phyloP scores from a whole-genome alignment of 805 yeast genomes.

The Metschnikowia gelsemii region DNA sequence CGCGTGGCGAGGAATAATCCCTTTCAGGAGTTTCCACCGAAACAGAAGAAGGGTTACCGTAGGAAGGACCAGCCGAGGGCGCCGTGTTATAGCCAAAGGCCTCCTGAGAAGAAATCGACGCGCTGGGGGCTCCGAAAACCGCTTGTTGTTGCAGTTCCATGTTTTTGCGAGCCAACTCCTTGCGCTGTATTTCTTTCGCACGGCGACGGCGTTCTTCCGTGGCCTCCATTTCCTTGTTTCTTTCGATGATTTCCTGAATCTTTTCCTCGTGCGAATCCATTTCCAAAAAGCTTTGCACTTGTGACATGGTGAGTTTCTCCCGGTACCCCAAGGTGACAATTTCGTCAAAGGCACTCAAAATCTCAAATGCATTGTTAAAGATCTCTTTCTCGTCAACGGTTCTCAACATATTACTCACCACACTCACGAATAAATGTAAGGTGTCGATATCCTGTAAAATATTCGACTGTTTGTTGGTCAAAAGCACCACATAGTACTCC shows the following conservation, averaged over 20 bases:
- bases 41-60: slow-evolving; percentile 9
- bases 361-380: slow-evolving; percentile 80
- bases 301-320: slow-evolving; percentile 78
- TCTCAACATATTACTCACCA: slow-evolving; percentile 72
- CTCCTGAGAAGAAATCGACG: slow-evolving; percentile 6
- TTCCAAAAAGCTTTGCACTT: slow-evolving; percentile 84
- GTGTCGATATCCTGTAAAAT: slow-evolving; percentile 94
- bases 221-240: slow-evolving; percentile 95
- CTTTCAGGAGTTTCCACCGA: slow-evolving; percentile 32
- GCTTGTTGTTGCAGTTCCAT: slow-evolving; percentile 43
- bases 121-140: slow-evolving; percentile 8
- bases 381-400: slow-evolving; percentile 79
- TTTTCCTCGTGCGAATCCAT: slow-evolving; percentile 99
- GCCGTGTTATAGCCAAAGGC: slow-evolving; percentile 18
- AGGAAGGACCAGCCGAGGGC: slow-evolving; percentile 18
- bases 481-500: slow-evolving; percentile 83
- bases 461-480: slow-evolving; percentile 88
- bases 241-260: slow-evolving; percentile 95
- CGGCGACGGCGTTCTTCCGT: slow-evolving; percentile 94
- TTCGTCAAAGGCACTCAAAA: slow-evolving; percentile 91
- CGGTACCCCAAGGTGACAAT: slow-evolving; percentile 85
- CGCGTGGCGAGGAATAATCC: slow-evolving; percentile 10
- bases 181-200: slow-evolving; percentile 85
- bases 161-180: slow-evolving; percentile 65
- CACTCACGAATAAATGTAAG: slow-evolving; percentile 77